Base-by-base conservation (phyloP, 129 eudicot genomes). In the Tagetes erecta region DNA sequence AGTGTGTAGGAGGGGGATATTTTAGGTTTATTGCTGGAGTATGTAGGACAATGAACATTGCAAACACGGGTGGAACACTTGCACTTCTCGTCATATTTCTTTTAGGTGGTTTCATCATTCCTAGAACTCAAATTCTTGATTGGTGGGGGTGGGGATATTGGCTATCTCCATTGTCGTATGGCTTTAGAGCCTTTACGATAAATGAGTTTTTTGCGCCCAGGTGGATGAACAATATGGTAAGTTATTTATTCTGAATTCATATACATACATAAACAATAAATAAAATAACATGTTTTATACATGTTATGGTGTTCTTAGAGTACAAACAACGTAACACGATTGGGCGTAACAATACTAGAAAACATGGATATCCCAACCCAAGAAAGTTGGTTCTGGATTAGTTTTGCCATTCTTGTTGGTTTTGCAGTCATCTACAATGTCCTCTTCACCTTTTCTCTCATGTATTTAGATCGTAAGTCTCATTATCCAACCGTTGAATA, bases 31-130 rank as follows among this genome's bases (percentile, higher is more conserved):
- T 79, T 75, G 92, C 93, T 9, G 96, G 87, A 63, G 39, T 85
- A 8, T 89, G 96, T 71, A 82, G 97, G 78, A 87, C 93, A 11
- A 87, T 83, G 86, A 85, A 89, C 60, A 80, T 85, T 40, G 89
- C 97, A 31, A 76, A 89, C 70, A 87, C 91, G 10, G 92, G 96
- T 9, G 97, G 97, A 52, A 78, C 87, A 33, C 88, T 92, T 8
- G 46, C 76, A 35, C 82, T 92, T 51, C 87, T 92, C 12, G 77
- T 71, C 20, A 72, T 92, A 76, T 80, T 89, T 80, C 79, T 85
- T 14, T 82, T 89, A n/a, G 97, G 94, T 4, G 97, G 97, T 51
- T 92, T 92, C 83, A 76, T 92, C 78, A 78, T 92, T 67, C 91
- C 89, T 10, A 50, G 69, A 83, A 71, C 68, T 20, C 68, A 77